Evolutionary conservation across 139 green algal genomes (phyloP).

Genomic region (Chlamydomonas sphaeroides): DNA sequence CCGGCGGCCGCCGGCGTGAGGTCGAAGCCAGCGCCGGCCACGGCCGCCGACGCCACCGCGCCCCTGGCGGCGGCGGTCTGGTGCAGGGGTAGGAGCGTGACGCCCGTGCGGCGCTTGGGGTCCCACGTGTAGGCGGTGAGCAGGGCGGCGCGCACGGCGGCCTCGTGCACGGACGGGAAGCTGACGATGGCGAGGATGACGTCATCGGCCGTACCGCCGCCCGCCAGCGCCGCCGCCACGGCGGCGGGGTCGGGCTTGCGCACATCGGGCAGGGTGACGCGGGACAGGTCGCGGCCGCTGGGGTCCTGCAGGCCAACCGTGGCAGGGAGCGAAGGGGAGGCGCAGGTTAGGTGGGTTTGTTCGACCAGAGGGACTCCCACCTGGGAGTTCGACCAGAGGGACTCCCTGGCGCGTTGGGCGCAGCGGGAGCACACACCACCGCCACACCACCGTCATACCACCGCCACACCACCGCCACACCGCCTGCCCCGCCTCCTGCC

Average conservation of each 20-base stretch:
- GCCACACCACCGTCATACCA: not conserved
- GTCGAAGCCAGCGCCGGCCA: not conserved
- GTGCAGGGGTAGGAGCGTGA: constrained; percentile 14
- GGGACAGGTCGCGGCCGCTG: not conserved
- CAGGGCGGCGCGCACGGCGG: constrained; percentile 32
- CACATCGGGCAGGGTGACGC: constrained; percentile 7
- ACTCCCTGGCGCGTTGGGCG: too few relatives aligned
- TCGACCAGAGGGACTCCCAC: too few relatives aligned
- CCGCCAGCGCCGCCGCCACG: not conserved
- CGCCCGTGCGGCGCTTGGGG: not conserved
- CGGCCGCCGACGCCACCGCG: not conserved
- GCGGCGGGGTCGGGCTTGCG: not conserved
- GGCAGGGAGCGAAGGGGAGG: too few relatives aligned
- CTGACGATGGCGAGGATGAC: constrained; percentile 23
- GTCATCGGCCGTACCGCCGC: not conserved
- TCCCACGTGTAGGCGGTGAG: constrained; percentile 52
- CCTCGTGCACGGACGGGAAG: constrained; percentile 45
- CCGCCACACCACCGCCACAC: not conserved
- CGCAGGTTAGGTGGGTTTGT: too few relatives aligned
- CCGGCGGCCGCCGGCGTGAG: not conserved
- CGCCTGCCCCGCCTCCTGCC: not conserved
- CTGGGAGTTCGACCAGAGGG: too few relatives aligned
- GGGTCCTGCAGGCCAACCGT: too few relatives aligned
- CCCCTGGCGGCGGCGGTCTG: constrained; percentile 7
- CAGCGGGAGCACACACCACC: not conserved